Base-by-base conservation (phyloP, 345 rosid genomes). In the Brassica juncea region DNA sequence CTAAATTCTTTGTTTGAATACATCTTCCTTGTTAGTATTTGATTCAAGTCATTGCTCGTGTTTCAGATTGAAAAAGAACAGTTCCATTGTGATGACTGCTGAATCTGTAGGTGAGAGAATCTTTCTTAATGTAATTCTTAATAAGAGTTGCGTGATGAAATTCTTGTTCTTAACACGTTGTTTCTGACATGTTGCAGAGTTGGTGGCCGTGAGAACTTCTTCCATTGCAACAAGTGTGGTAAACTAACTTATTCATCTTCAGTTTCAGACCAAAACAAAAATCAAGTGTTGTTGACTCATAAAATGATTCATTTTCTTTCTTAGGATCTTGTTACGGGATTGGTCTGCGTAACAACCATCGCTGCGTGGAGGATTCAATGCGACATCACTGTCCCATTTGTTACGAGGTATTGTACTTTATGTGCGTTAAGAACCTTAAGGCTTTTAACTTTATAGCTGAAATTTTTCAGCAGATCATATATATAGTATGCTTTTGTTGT, bases 371-470 rank as follows among this genome's bases (percentile, higher is more conserved):
- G 89, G 82, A 95, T 85, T 95, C 99, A 21, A 95, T 95, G 99
- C 88, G 84, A 58, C 99, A 95, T 79, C 98, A 95, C 81, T 95
- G 99, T 83, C 94, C 99, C 70, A 95, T 95, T 60, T 95, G 99
- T 75, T 95, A 83, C 19, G 99, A 95, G 98, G 98, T 95, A 60
- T 32, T 59, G 64, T 19, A 19, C 19, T 19, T 19, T 59, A 39
- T 75, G 71, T 27, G 9, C 70, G 31, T 19, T 19, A 19, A 19
- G 19, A 19, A 19, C 11, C 11, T 54, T 47, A 12, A 25, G 65
- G 65, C 73, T 66, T 39, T 19, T 1, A 19, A 47, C 10, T 19
- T 19, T 19, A 19, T 19, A 19, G 19, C 19, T 19, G 19, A 19
- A 19, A 19, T 2, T 30, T 62, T 57, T 72, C 72, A 15, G 31